Evolutionary conservation across 1,284 basidiomycete species (phyloP), one percentile per base, ranked within the genome.

Genomic region (Ustilago esculenta): DNA sequence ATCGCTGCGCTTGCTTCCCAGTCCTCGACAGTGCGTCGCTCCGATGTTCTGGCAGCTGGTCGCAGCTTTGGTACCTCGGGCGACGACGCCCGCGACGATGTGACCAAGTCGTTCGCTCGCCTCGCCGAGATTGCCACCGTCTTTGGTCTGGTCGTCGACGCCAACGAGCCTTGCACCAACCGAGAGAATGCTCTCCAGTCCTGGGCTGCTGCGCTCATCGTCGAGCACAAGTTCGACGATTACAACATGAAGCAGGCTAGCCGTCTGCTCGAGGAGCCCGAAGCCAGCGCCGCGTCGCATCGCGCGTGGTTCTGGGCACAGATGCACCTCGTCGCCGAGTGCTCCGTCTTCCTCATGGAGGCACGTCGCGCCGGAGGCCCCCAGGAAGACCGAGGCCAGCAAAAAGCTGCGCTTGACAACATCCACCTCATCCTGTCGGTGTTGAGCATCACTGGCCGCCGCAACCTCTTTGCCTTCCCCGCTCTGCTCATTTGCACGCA

Each of bases 241-340:
- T 75, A 76, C 70, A 84, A 84, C 66, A 80, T 85, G 33, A 67
- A 76, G 23, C 36, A 58, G 18, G 75, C 80, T 15, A 76, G 83
- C 33, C 61, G 64, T 46, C 77, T 80, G 52, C 68, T 84, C 20
- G 72, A 82, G 10, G 71, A 67, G 56, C 58, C 54, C 29, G 61
- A 69, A 27, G 61, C 60, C 17, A 61, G 50, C 30, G 52, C 69
- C 23, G 61, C 83, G n/a, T 71, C 80, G 11, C 67, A 79, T 27
- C 75, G 75, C 7, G 84, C 83, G 5, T 84, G 82, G 79, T 75
- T 82, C 51, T 85, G 83, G 68, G 82, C 82, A 1, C 81, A 83
- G 75, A 84, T 84, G 83, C 84, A 85, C 72, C 75, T 81, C 5
- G 59, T 84, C 5, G 84, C 84, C 17, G 84, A 84, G 58, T 84